Base-by-base conservation (phyloP, 2,329 filamentous ascomycete genomes). In the Fusarium napiforme region DNA sequence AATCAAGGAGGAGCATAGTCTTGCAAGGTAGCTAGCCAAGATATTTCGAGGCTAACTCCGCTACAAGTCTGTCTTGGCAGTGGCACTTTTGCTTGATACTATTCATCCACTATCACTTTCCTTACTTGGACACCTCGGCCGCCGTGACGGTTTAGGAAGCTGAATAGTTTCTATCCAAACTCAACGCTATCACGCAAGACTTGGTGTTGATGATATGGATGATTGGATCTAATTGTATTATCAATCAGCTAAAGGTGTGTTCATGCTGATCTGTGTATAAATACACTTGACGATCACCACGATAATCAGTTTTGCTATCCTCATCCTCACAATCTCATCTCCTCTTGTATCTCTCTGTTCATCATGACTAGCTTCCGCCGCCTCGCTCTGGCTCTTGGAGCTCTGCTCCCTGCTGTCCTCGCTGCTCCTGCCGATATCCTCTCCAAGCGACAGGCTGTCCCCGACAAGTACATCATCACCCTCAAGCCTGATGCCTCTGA, bases 391-490 rank as follows among this genome's bases (percentile, higher is more conserved):
- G 73, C 70, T 58, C 57, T 81, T 19, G 80, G 78, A 75, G 80
- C 80, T 55, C 71, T 81, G 68, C 79, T 81, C 67, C 79, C 80
- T 5, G 79, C 75, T 26, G 78, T 73, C 53, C 75, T 80, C 14
- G 50, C 50, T 40, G 34, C 79, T 30, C 79, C 79, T 19, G 63
- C 78, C 28, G 56, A 69, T 21, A 43, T 49, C 39, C 50, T 47
- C 23, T 34, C 60, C 21, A 73, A 73, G 50, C 57, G 63, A 28
- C 42, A 70, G 43, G 64, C 60, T 42, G 45, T 57, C 3, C 71
- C 74, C n/a, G 67, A 73, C 68, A 79, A 77, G 65, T 92, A 89
- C 81, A 90, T 91, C 73, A 85, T 91, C 46, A 89, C 90, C 58
- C 90, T 90, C 81, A 88, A 90, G 79, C 82, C 82, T 58, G 85